Percentiles rank a stretch among this genome's conserved stretches.
phyloP scores from a whole-genome alignment of 495 filamentous ascomycete genomes.

The Hamigera avellanea region DNA sequence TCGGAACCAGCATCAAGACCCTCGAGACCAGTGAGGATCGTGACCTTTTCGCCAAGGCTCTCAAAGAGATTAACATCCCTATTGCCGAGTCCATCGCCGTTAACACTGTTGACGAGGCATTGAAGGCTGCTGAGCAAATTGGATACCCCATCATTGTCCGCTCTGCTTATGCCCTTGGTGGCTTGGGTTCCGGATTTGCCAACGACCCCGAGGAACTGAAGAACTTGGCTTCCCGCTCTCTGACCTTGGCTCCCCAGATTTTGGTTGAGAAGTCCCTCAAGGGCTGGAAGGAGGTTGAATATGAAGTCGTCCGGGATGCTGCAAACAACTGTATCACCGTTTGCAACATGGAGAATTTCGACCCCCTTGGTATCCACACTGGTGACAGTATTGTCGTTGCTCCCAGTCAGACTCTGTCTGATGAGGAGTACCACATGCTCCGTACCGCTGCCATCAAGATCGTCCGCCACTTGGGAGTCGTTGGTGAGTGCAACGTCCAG shows the following conservation, averaged over 20 bases:
- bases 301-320: slow-evolving; percentile 93
- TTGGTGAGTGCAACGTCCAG: slow-evolving; percentile 98
- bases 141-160: slow-evolving; percentile 94
- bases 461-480: slow-evolving; percentile 90
- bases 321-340: slow-evolving; percentile 98
- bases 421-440: slow-evolving; percentile 99
- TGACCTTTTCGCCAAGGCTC: slow-evolving; percentile 90
- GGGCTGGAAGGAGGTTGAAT: slow-evolving; percentile 99
- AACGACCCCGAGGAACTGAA: slow-evolving; percentile 74
- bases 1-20: slow-evolving; percentile 93
- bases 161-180: slow-evolving; percentile 94
- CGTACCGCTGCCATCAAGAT: slow-evolving; percentile 98
- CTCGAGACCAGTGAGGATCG: slow-evolving; percentile 98
- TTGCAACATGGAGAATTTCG: slow-evolving; percentile 99
- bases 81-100: slow-evolving; percentile 95
- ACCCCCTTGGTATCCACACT: slow-evolving; percentile 95
- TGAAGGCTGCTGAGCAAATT: slow-evolving; percentile 74
- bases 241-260: slow-evolving; percentile 91
- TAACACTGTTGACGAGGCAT: slow-evolving; percentile 71
- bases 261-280: slow-evolving; percentile 98
- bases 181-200: slow-evolving; percentile 90
- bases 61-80: slow-evolving; percentile 97
- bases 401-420: slow-evolving; percentile 89
- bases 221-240: slow-evolving; percentile 82
- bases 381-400: slow-evolving; percentile 98